These are phyloP conservation scores for Filosporella fistucella DNA, from an alignment of 495 filamentous ascomycete species.

Conservation along the genomic window DNA sequence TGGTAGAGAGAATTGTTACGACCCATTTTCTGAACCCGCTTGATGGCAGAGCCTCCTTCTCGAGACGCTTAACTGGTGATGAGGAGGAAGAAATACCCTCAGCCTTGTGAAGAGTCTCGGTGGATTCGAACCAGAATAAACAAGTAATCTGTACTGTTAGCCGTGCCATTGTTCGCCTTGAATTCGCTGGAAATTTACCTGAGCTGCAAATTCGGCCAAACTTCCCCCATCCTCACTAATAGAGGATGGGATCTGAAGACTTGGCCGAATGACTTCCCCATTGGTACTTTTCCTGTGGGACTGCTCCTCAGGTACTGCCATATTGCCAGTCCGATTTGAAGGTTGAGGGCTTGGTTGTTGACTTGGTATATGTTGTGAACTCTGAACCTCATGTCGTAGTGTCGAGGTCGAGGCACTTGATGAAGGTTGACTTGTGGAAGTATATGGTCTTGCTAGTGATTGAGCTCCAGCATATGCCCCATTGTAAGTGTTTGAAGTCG, in stretches of 20 bases:
- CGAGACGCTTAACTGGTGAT: conserved; percentile 48
- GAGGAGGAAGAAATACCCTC: conserved; percentile 55
- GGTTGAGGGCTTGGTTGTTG: conserved; percentile 13
- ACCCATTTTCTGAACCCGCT: conserved; percentile 92
- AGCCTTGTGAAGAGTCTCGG: conserved; percentile 64
- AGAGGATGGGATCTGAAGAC: conserved; percentile 64
- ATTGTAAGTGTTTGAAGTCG: conserved; percentile 19
- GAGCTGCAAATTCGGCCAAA: conserved; percentile 76
- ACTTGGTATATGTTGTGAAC: conserved; percentile 30
- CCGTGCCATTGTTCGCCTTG: neutral
- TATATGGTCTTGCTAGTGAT: conserved; percentile 18
- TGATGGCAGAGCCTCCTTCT: conserved; percentile 69
- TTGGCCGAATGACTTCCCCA: conserved; percentile 49
- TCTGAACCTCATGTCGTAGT: conserved; percentile 20
- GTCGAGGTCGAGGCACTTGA: conserved; percentile 11
- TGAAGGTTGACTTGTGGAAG: conserved; percentile 9
- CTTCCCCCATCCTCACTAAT: conserved; percentile 71
- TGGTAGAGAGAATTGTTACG: conserved; percentile 81
- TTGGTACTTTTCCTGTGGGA: conserved; percentile 27
- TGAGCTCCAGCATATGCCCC: conserved; percentile 3
- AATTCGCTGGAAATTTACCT: conserved; percentile 43
- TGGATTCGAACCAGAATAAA: conserved; percentile 98
- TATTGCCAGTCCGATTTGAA: conserved; percentile 15
- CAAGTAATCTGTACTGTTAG: conserved; percentile 69
- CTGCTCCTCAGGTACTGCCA: conserved; percentile 18